A percentile compares a stretch with the other conserved stretches of the same genome.
Evolutionary conservation across 1,284 basidiomycete genomes (phyloP).

Genomic region (Coniferiporia weirii): DNA sequence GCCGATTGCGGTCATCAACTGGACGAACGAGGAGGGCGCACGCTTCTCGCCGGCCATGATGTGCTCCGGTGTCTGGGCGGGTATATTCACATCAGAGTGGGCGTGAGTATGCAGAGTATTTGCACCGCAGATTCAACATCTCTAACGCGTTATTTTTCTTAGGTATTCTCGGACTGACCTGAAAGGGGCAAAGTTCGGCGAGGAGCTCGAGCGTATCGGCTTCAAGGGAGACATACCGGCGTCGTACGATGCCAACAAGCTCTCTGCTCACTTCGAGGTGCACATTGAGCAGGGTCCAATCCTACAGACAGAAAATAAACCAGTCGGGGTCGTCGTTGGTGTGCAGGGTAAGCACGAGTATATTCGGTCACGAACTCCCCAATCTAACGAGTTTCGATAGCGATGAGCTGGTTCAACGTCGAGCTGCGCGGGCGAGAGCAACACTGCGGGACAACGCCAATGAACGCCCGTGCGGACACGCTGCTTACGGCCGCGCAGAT

Average conservation of each 20-base stretch:
- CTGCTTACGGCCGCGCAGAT: constrained; percentile 25
- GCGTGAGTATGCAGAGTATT: constrained; percentile 12
- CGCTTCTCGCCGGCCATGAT: constrained; percentile 23
- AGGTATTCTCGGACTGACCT: constrained; percentile 17
- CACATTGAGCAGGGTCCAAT: constrained; percentile 27
- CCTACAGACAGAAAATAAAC: constrained; percentile 20
- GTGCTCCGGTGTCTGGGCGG: constrained; percentile 23
- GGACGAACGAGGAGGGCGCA: constrained; percentile 27
- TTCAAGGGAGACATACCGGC: constrained; percentile 22
- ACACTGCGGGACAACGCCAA: constrained; percentile 26
- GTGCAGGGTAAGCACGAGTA: constrained; percentile 17
- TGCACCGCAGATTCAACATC: background rate
- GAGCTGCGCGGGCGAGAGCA: constrained; percentile 23
- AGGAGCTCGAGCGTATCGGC: constrained; percentile 23
- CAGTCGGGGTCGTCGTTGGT: constrained; percentile 22
- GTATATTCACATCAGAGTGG: constrained; percentile 19
- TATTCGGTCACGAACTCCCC: background rate
- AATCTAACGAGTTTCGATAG: background rate
- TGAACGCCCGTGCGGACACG: constrained; percentile 22
- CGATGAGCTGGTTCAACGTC: constrained; percentile 25
- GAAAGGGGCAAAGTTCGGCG: constrained; percentile 19
- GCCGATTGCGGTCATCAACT: constrained; percentile 23
- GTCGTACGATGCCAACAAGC: constrained; percentile 19
- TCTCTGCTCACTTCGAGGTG: constrained; percentile 25
- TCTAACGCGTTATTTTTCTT: background rate